phyloP scores from a whole-genome alignment of 805 yeast genomes.

The Cyberlindnera mississippiensis region DNA sequence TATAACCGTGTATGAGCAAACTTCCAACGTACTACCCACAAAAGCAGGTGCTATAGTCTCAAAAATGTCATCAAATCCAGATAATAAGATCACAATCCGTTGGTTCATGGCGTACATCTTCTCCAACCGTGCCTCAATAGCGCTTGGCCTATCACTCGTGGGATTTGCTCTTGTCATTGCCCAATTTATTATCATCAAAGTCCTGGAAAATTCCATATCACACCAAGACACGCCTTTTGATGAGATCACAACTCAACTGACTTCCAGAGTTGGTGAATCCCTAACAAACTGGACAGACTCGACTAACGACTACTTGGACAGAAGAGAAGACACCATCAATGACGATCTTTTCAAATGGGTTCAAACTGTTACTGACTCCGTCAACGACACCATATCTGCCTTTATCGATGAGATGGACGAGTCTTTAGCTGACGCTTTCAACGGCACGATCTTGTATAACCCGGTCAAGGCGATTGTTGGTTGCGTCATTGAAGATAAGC shows the following conservation, averaged over 20 bases:
- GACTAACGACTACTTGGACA: constrained; percentile 51
- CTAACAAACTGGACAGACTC: constrained; percentile 46
- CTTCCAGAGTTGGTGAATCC: constrained; percentile 29
- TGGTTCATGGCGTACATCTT: constrained; percentile 43
- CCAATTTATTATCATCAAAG: constrained; percentile 47
- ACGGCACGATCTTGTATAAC: constrained; percentile 58
- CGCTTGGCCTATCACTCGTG: constrained; percentile 50
- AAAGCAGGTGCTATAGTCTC: constrained; percentile 19
- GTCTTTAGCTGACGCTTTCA: constrained; percentile 57
- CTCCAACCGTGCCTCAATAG: constrained; percentile 46
- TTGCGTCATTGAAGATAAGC: constrained; percentile 75
- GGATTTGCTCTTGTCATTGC: constrained; percentile 52
- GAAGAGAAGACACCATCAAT: constrained; percentile 53
- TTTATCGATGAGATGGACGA: constrained; percentile 58
- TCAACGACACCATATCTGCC: constrained; percentile 56
- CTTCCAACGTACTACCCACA: constrained; percentile 23
- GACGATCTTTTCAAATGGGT: constrained; percentile 64
- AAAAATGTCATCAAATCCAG: constrained; percentile 1
- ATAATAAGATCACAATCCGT: constrained; percentile 25
- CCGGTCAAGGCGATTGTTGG: constrained; percentile 68
- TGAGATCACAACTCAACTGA: constrained; percentile 10
- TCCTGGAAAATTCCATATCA: constrained; percentile 21
- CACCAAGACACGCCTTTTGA: constrained; percentile 15
- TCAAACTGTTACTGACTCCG: constrained; percentile 46
- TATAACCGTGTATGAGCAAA: constrained; percentile 18